Evolutionary conservation across 371 early-diverging fungal species (phyloP), one percentile per base, ranked within the genome.

Genomic region (Syncephalastrum monosporum): DNA sequence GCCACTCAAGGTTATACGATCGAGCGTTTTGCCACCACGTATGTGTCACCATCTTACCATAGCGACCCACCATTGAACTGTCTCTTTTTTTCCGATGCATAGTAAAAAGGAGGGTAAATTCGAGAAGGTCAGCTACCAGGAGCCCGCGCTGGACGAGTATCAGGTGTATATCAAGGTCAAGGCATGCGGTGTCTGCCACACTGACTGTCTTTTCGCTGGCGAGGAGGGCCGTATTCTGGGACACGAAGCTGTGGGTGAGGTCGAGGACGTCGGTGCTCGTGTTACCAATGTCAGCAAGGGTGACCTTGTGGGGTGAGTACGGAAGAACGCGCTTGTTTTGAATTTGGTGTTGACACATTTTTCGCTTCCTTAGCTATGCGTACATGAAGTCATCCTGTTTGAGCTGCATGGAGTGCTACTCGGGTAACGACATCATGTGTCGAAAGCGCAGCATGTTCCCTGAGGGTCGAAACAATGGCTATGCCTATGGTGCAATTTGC

Each of bases 111-210:
- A 47, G 15, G 59, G 61, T 4, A 46, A 60, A 29, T 69, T 72
- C 45, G 50, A 59, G 10, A 49, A 65, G 45, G 50, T 53, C 5
- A 53, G 54, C 2, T 46, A 64, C 13, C 61, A 67, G 4, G 59
- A 48, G 5, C 60, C 60, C 29, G 27, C 57, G 0, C 46, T 67
- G 4, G 53, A 51, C 5, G 55, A 52, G 15, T 49, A 57, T 43
- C 67, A 64, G 47, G 69, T 77, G 1, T 61, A 68, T 0, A 59
- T 83, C 48, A 72, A 82, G 42, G 72, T 83, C 38, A 48, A 67
- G 50, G 75, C 81, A 24, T 83, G 81, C 50, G 77, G 82, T 45
- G 74, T 85, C 8, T 85, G 85, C 59, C 75, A 69, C 56, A 80
- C 81, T 10, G 84, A 82, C 38, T 63, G 65, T 47, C 49, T 63